Conservation (phyloP, 169 alveolate species). For the Pseudocohnilembus persalinus region DNA sequence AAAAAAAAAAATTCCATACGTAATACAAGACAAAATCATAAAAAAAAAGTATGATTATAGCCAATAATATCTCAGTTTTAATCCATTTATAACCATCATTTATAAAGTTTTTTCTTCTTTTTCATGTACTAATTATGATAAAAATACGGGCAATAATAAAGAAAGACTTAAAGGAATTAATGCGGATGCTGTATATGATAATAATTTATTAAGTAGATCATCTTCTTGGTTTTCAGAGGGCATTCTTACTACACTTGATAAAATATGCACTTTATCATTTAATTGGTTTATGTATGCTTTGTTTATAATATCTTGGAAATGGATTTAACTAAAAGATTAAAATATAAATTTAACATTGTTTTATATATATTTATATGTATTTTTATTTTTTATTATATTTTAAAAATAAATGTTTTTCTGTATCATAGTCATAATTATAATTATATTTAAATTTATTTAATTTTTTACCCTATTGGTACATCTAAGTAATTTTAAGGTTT, state of each 20-base stretch:
- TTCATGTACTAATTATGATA: not conserved
- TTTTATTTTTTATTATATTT: too few relatives aligned
- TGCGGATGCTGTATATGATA: not conserved
- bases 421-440: too few relatives aligned
- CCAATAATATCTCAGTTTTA: not conserved
- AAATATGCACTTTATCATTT: not conserved
- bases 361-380: too few relatives aligned
- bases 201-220: too few relatives aligned
- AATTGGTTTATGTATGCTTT: not conserved
- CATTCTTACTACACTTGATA: not conserved
- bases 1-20: not conserved
- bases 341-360: too few relatives aligned
- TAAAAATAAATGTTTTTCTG: too few relatives aligned
- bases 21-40: not conserved
- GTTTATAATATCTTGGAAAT: not conserved
- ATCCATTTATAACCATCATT: not conserved
- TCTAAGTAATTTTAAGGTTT: too few relatives aligned
- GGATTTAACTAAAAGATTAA: too few relatives aligned
- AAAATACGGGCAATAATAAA: not conserved
- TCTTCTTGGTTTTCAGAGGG: not conserved
- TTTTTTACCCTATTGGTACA: not conserved
- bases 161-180: not conserved
- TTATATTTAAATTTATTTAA: too few relatives aligned
- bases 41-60: not conserved
- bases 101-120: not conserved